Evolutionary conservation across 768 basidiomycete species (phyloP).

Genomic region (Leccinellum albellum): DNA sequence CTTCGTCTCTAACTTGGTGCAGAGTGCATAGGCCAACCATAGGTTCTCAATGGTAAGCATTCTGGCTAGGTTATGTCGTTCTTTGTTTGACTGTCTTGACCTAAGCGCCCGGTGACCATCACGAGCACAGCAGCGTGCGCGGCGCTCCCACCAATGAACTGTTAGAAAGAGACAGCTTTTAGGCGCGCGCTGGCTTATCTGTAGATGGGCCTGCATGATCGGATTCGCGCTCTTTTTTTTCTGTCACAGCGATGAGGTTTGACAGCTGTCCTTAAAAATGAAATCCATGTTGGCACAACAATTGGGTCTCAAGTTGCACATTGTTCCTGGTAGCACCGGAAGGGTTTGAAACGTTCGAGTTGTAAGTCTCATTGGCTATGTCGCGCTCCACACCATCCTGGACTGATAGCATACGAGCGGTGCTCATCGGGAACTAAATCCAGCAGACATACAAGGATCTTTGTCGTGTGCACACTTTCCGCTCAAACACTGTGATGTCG

Average conservation of each 20-base stretch:
- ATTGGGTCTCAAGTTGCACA: background rate
- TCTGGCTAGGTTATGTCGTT: background rate
- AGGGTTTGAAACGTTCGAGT: conserved; percentile 1
- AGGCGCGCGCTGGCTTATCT: background rate
- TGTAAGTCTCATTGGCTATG: background rate
- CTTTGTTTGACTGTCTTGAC: background rate
- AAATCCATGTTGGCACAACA: background rate
- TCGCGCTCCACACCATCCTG: background rate
- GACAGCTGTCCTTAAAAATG: background rate
- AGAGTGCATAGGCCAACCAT: background rate
- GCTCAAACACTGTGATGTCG: background rate
- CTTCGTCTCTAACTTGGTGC: background rate
- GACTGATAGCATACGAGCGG: background rate
- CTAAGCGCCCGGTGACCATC: background rate
- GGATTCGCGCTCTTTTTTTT: background rate
- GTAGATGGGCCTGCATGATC: background rate
- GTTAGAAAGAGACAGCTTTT: background rate
- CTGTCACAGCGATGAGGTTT: background rate
- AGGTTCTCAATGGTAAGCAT: background rate
- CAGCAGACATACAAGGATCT: background rate
- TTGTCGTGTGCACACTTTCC: background rate
- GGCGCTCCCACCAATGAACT: background rate
- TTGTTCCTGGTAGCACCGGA: background rate
- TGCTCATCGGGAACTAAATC: background rate
- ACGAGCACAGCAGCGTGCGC: background rate